Conservation (phyloP, 306 rosid genomes). For the Lotus japonicus region DNA sequence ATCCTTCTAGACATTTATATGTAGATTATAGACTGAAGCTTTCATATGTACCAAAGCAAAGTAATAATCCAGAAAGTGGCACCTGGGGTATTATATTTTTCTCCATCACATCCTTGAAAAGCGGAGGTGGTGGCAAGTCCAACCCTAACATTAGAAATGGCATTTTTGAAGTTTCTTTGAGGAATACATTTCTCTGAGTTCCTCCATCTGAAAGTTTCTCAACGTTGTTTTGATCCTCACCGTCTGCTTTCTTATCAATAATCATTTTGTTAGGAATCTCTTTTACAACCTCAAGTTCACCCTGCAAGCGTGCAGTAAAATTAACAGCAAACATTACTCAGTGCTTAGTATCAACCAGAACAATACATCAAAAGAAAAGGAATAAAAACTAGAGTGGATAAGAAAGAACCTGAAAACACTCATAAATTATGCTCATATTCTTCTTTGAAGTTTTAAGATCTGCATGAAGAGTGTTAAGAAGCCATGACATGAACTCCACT, state of each 20-base stretch:
- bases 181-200: slow-evolving; percentile 31
- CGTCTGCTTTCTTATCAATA: slow-evolving; percentile 52
- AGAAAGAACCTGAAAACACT: slow-evolving; percentile 72
- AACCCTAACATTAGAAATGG: slow-evolving; percentile 92
- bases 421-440: slow-evolving; percentile 72
- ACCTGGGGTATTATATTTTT: slow-evolving; percentile 99
- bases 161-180: slow-evolving; percentile 65
- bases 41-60: slow-evolving; percentile 4
- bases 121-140: slow-evolving; percentile 99
- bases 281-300: slow-evolving; percentile 92
- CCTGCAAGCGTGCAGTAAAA: slow-evolving; percentile 41
- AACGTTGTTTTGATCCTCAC: slow-evolving; percentile 31
- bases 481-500: slow-evolving; percentile 96
- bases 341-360: slow-evolving; percentile 17
- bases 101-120: slow-evolving; percentile 97
- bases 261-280: slow-evolving; percentile 63
- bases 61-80: not conserved
- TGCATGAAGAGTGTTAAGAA: slow-evolving; percentile 83
- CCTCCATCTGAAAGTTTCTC: slow-evolving; percentile 43
- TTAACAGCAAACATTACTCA: not conserved
- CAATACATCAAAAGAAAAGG: not conserved
- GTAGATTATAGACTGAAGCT: not conserved
- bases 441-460: slow-evolving; percentile 77
- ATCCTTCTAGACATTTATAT: no score
- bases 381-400: not conserved